These are phyloP conservation scores for Leptoxyphium fumago DNA, from an alignment of 2,329 filamentous ascomycete species.

Conservation along the genomic window DNA sequence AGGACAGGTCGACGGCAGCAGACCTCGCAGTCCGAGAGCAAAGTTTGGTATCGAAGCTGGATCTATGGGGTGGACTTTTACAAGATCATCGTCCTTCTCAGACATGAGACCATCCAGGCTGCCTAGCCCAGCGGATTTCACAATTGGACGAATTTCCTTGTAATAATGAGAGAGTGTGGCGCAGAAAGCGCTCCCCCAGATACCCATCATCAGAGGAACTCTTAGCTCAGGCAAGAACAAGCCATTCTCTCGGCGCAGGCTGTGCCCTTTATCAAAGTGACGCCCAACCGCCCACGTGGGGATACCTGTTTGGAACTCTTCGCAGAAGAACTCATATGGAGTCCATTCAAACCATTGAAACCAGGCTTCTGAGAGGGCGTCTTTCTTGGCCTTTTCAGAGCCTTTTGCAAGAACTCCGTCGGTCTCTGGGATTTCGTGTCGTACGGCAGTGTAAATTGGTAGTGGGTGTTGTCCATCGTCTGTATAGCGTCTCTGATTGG, in stretches of 20 bases:
- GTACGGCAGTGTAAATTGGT: slow-evolving; percentile 89
- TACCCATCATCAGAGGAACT: slow-evolving; percentile 70
- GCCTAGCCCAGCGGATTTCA: slow-evolving; percentile 61
- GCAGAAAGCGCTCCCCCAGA: slow-evolving; percentile 96
- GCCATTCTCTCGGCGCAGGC: slow-evolving; percentile 46
- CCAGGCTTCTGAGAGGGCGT: slow-evolving; percentile 44
- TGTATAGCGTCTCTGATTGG: slow-evolving; percentile 65
- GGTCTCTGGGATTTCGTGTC: slow-evolving; percentile 74
- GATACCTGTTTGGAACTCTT: slow-evolving; percentile 81
- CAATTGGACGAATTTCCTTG: slow-evolving; percentile 72
- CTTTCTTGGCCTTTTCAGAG: slow-evolving; percentile 28
- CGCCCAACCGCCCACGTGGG: slow-evolving; percentile 88
- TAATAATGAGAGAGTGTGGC: slow-evolving; percentile 94
- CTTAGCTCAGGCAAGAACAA: slow-evolving; percentile 71
- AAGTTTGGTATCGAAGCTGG: slow-evolving; percentile 87
- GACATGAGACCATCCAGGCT: slow-evolving; percentile 65
- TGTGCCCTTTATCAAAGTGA: slow-evolving; percentile 58
- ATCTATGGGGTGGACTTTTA: slow-evolving; percentile 88
- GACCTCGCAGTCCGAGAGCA: slow-evolving; percentile 62
- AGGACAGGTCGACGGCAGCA: slow-evolving; percentile 63
- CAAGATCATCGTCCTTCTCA: slow-evolving; percentile 66
- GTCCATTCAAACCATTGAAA: slow-evolving; percentile 98
- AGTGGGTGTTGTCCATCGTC: slow-evolving; percentile 68
- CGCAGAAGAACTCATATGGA: slow-evolving; percentile 89
- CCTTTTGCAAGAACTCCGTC: slow-evolving; percentile 11